Percentiles rank a stretch among this genome's conserved stretches.
These are phyloP conservation scores for Chrysanthemum makinoi DNA, from an alignment of 129 eudicot genomes.

Conservation along the genomic window DNA sequence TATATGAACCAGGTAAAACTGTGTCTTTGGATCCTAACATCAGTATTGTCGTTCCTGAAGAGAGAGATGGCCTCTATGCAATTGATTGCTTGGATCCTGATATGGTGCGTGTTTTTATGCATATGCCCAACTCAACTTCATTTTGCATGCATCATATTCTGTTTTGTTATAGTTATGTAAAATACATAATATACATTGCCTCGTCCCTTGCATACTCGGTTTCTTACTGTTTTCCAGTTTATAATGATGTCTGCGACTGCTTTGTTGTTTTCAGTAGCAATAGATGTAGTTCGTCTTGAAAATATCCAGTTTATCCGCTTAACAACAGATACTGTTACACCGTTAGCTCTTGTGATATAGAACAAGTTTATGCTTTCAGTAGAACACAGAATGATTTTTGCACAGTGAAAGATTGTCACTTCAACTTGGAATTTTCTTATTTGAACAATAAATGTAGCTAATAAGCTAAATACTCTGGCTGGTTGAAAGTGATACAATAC, in stretches of 20 bases:
- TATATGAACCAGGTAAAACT: constrained; percentile 66
- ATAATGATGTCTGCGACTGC: background rate
- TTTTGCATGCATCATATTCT: constrained; percentile 1
- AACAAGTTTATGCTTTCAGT: background rate
- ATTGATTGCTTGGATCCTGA: constrained; percentile 94
- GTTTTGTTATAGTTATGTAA: background rate
- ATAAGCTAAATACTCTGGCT: background rate
- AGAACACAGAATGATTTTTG: background rate
- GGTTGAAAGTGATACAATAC: too few species aligned
- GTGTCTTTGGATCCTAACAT: constrained; percentile 64
- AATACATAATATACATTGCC: background rate
- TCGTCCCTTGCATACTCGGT: background rate
- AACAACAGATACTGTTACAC: background rate
- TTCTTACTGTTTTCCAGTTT: background rate
- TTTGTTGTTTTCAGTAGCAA: background rate
- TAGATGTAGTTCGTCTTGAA: background rate
- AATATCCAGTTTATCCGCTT: background rate
- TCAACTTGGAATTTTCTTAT: background rate
- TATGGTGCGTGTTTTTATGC: constrained; percentile 52
- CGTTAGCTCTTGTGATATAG: background rate
- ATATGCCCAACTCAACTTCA: constrained; percentile 8
- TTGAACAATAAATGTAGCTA: background rate
- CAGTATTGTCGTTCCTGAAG: constrained; percentile 75
- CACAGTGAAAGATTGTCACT: background rate
- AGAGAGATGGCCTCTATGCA: constrained; percentile 86